Conservation (phyloP, 352 stramenopile species). For the Globisporangium splendens region DNA sequence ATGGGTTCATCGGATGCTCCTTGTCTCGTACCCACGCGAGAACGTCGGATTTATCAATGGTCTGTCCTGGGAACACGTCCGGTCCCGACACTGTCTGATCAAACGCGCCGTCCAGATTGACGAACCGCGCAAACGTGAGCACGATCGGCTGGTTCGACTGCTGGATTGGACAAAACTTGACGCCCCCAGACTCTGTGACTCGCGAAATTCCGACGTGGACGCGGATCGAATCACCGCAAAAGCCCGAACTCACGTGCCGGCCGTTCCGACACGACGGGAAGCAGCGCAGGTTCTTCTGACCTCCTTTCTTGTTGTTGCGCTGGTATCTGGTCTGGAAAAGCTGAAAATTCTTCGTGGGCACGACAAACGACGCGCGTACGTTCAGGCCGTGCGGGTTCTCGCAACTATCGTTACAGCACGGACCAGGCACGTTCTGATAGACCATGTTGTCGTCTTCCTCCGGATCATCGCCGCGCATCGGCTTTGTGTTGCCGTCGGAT, state of each 20-base stretch:
- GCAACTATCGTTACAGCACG: constrained; percentile 80
- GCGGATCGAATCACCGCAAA: constrained; percentile 82
- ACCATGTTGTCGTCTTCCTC: constrained; percentile 66
- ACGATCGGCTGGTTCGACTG: constrained; percentile 50
- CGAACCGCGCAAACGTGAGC: constrained; percentile 62
- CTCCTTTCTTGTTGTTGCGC: constrained; percentile 89
- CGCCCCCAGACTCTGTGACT: constrained; percentile 66
- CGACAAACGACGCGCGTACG: constrained; percentile 77
- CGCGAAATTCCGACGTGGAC: constrained; percentile 79
- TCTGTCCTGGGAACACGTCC: constrained; percentile 72
- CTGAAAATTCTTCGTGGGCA: constrained; percentile 71
- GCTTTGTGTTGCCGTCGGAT: constrained; percentile 73
- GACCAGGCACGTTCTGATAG: constrained; percentile 70
- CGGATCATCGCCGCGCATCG: constrained; percentile 66
- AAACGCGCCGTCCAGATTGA: constrained; percentile 73
- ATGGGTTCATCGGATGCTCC: constrained; percentile 70
- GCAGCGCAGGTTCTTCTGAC: constrained; percentile 87
- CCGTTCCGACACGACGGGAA: constrained; percentile 83
- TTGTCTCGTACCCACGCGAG: constrained; percentile 66
- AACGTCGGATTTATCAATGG: constrained; percentile 68
- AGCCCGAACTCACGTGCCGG: constrained; percentile 78
- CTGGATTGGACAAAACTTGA: constrained; percentile 81
- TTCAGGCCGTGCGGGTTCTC: constrained; percentile 81
- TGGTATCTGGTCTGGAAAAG: constrained; percentile 82
- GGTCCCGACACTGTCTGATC: constrained; percentile 65